Percentiles rank a stretch among this genome's conserved stretches.
Evolutionary conservation across 345 rosid species (phyloP).

Genomic region (Abelmoschus esculentus): DNA sequence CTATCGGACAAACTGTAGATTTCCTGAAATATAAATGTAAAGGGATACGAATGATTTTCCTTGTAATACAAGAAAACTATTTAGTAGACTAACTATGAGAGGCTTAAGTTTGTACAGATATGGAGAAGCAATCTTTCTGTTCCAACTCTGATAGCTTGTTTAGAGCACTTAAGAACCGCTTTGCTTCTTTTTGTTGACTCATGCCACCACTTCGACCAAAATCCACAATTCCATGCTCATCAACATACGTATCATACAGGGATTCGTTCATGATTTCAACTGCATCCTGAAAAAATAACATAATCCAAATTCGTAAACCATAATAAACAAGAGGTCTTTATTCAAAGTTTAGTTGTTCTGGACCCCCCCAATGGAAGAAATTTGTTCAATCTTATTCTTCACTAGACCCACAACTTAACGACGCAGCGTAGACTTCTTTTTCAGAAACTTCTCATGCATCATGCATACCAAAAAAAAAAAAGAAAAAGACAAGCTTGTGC

Average conservation of each 20-base stretch:
- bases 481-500: too few species aligned
- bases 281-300: slow-evolving; percentile 58
- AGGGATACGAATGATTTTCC: neutral
- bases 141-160: slow-evolving; percentile 80
- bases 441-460: neutral
- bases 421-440: neutral
- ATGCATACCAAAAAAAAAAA: too few species aligned
- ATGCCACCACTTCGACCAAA: slow-evolving; percentile 91
- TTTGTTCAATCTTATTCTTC: neutral
- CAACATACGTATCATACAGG: slow-evolving; percentile 77
- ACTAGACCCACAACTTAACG: neutral
- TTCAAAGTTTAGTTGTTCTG: neutral
- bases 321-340: neutral
- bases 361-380: neutral
- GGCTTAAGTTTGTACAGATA: slow-evolving; percentile 46
- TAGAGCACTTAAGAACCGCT: slow-evolving; percentile 80
- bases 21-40: slow-evolving; percentile 44
- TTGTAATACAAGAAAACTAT: slow-evolving; percentile 3
- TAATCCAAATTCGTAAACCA: neutral
- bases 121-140: slow-evolving; percentile 78
- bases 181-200: slow-evolving; percentile 98
- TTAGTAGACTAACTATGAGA: slow-evolving; percentile 7
- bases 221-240: slow-evolving; percentile 89
- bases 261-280: slow-evolving; percentile 98
- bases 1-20: slow-evolving; percentile 90